Percentiles rank a stretch among this genome's conserved stretches.
Conservation (phyloP, 2,329 filamentous ascomycete species). For the Neopestalotiopsis sp. region DNA sequence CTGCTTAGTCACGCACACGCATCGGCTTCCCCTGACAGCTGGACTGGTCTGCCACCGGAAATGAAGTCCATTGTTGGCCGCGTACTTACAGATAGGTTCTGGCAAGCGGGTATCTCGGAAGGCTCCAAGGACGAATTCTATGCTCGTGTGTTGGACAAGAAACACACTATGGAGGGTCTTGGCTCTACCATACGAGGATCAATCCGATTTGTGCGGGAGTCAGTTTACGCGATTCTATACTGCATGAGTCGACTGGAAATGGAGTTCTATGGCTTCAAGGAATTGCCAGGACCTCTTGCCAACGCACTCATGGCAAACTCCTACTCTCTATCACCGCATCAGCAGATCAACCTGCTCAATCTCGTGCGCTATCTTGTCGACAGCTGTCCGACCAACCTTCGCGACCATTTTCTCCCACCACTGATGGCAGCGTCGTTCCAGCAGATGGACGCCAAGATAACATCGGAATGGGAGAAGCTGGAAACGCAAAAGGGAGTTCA, state of each 20-base stretch:
- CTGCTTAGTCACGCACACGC: constrained; percentile 80
- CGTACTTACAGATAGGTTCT: constrained; percentile 93
- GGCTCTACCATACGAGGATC: constrained; percentile 91
- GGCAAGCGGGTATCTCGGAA: constrained; percentile 96
- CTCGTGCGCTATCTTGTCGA: constrained; percentile 89
- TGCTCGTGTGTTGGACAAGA: constrained; percentile 86
- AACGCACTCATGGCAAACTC: constrained; percentile 85
- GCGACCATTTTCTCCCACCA: constrained; percentile 82
- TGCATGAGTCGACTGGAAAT: constrained; percentile 88
- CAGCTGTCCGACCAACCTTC: constrained; percentile 82
- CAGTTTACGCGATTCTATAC: constrained; percentile 92
- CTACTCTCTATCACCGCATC: constrained; percentile 84
- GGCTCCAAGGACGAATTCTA: constrained; percentile 98
- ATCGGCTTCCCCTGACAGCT: constrained; percentile 86
- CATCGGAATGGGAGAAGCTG: constrained; percentile 83
- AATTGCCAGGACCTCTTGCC: constrained; percentile 82
- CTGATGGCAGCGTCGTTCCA: constrained; percentile 82
- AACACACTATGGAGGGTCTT: constrained; percentile 88
- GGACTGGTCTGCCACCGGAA: constrained; percentile 76
- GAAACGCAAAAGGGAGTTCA: constrained; percentile 65
- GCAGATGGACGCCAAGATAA: constrained; percentile 88
- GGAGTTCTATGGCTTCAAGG: constrained; percentile 88
- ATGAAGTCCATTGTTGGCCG: constrained; percentile 79
- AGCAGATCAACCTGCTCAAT: constrained; percentile 91
- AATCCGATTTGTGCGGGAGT: constrained; percentile 87